Conservation (phyloP, 2,329 filamentous ascomycete genomes). For the Didymella segeticola region DNA sequence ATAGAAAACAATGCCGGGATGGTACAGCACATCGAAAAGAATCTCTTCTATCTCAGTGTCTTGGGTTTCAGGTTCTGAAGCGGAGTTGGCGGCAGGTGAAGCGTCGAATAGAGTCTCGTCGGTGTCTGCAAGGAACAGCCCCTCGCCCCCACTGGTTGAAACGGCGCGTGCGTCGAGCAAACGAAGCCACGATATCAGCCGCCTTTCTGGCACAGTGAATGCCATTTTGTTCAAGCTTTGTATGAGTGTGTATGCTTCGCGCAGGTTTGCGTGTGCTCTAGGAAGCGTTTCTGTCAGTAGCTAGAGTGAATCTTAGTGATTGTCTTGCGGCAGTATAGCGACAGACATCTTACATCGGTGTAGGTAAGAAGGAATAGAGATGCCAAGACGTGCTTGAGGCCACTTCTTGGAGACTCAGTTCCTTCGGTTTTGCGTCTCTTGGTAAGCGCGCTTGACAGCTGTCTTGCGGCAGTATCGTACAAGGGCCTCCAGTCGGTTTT, state of each 20-base stretch:
- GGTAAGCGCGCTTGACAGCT: slow-evolving; percentile 30
- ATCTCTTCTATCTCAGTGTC: slow-evolving; percentile 56
- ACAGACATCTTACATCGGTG: slow-evolving; percentile 52
- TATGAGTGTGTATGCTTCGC: slow-evolving; percentile 59
- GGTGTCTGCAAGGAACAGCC: slow-evolving; percentile 59
- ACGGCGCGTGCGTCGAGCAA: slow-evolving; percentile 63
- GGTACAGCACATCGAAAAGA: slow-evolving; percentile 62
- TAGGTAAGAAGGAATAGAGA: slow-evolving; percentile 63
- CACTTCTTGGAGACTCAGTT: slow-evolving; percentile 18
- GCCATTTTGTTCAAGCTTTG: slow-evolving; percentile 36
- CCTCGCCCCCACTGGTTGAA: slow-evolving; percentile 62
- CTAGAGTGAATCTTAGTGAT: slow-evolving; percentile 31
- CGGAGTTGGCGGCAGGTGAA: slow-evolving; percentile 48
- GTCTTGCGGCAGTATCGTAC: slow-evolving; percentile 39
- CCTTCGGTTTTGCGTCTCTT: slow-evolving; percentile 23
- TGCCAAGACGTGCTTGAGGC: slow-evolving; percentile 55
- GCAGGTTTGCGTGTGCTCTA: slow-evolving; percentile 58
- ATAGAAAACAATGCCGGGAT: slow-evolving; percentile 64
- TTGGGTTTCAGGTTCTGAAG: slow-evolving; percentile 38
- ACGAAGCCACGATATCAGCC: slow-evolving; percentile 62
- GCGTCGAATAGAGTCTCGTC: slow-evolving; percentile 57
- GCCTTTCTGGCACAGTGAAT: slow-evolving; percentile 51
- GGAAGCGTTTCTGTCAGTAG: slow-evolving; percentile 38
- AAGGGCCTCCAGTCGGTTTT: slow-evolving; percentile 42
- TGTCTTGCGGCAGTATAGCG: background rate